These are phyloP conservation scores for Aspergillus calidoustus DNA, from an alignment of 2,329 filamentous ascomycete genomes.

Conservation along the genomic window DNA sequence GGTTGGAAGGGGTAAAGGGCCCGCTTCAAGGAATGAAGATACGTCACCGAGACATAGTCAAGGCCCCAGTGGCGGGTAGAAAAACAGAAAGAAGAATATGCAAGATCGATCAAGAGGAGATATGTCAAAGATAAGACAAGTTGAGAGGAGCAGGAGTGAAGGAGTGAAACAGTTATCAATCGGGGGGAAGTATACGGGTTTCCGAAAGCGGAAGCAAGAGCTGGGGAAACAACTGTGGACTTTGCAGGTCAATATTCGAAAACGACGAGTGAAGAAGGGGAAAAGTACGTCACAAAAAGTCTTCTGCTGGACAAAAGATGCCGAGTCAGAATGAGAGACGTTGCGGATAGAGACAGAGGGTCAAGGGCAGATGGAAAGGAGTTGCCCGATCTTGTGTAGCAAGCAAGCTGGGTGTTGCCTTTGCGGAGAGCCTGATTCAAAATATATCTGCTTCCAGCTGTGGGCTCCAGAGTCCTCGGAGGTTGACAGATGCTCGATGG, in stretches of 20 bases:
- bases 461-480: background rate
- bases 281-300: background rate
- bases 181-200: background rate
- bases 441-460: slow-evolving; percentile 1
- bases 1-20: slow-evolving; percentile 26
- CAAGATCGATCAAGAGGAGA: background rate
- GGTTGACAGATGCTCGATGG: background rate
- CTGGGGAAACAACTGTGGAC: background rate
- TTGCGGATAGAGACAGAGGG: slow-evolving; percentile 20
- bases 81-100: background rate
- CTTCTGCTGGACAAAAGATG: slow-evolving; percentile 23
- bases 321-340: slow-evolving; percentile 16
- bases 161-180: slow-evolving; percentile 1
- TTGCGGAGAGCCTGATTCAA: slow-evolving; percentile 16
- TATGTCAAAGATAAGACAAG: slow-evolving; percentile 5
- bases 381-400: slow-evolving; percentile 27
- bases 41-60: slow-evolving; percentile 34
- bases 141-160: slow-evolving; percentile 9
- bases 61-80: slow-evolving; percentile 15
- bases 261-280: background rate
- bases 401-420: background rate
- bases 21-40: slow-evolving; percentile 34
- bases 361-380: slow-evolving; percentile 25
- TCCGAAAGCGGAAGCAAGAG: slow-evolving; percentile 11
- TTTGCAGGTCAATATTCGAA: background rate